A percentile compares a stretch with the other conserved stretches of the same genome.
Conservation (phyloP, 257 asterid genomes). For the Rauvolfia tetraphylla region DNA sequence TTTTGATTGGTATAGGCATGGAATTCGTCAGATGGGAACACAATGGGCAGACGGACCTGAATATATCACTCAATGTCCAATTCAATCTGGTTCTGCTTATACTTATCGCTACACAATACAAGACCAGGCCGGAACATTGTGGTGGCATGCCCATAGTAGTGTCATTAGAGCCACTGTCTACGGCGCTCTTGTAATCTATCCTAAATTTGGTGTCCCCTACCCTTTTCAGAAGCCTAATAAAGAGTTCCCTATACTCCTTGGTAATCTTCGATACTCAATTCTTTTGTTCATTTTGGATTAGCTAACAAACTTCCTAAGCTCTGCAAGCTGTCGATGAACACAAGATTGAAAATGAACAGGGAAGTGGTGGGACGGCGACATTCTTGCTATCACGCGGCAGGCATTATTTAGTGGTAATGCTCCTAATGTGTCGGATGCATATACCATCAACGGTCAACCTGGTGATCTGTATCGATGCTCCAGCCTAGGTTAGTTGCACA, state of each 20-base stretch:
- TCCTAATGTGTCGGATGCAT: conserved; percentile 66
- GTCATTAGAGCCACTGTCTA: conserved; percentile 74
- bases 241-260: conserved; percentile 58
- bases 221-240: conserved; percentile 49
- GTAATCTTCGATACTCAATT: conserved; percentile 21
- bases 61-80: conserved; percentile 68
- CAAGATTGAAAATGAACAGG: conserved; percentile 33
- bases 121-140: conserved; percentile 66
- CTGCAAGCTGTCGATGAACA: neutral
- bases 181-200: conserved; percentile 61
- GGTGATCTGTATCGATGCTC: conserved; percentile 65
- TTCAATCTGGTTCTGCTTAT: conserved; percentile 54
- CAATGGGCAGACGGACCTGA: conserved; percentile 88
- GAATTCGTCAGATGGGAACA: conserved; percentile 61
- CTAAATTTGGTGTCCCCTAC: conserved; percentile 43
- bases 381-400: conserved; percentile 47
- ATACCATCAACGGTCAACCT: conserved; percentile 46
- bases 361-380: conserved; percentile 79
- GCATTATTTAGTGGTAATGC: conserved; percentile 68
- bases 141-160: conserved; percentile 85
- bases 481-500: conserved; percentile 21
- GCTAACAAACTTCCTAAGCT: neutral
- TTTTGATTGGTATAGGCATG: conserved; percentile 42
- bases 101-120: conserved; percentile 57
- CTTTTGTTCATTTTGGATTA: neutral